Evolutionary conservation across 352 stramenopile species (phyloP), one percentile per base, ranked within the genome.

Genomic region (Phytopythium litorale): DNA sequence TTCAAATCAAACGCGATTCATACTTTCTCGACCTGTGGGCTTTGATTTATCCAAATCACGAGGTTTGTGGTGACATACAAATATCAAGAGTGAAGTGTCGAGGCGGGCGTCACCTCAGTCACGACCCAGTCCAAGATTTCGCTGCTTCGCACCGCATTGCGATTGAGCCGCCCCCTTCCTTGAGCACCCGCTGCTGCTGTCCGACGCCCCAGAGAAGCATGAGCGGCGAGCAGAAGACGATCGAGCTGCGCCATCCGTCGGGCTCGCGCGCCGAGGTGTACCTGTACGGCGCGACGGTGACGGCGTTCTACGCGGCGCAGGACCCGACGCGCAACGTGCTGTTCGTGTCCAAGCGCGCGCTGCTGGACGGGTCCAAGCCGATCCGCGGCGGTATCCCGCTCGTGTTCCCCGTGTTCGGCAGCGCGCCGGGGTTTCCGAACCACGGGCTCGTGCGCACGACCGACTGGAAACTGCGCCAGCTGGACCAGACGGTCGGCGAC

Each of bases 381-480:
- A 98, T 98, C 65, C 90, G 97, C 42, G 97, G 97, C 59, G 96
- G 96, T 37, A 98, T 99, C 52, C 97, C 97, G 37, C 70, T 99
- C 23, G 95, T 98, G 43, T 99, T 99, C 78, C 97, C 97, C 37
- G 89, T 98, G 55, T 99, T 99, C 71, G 96, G 95, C 58, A 76
- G 72, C 42, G 84, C 81, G 8, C 61, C 76, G n/a, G 83, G 79
- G 9, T 96, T 97, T 65, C 89, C 90, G 1, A 96, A 97, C 68
- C 97, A 99, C 79, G 97, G 97, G 33, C 98, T 99, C 71, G 87
- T 94, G 38, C 89, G 97, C 42, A 89, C 75, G 7, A 83, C 70
- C 33, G 56, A 89, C 48, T 94, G 86, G 86, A 75, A 71, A 59
- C 71, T 92, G 35, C 67, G 53, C 42, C 65, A 89, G 52, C 56